Evolutionary conservation across 2,329 filamentous ascomycete species (phyloP), one percentile per base, ranked within the genome.

Genomic region (Madurella fahalii): DNA sequence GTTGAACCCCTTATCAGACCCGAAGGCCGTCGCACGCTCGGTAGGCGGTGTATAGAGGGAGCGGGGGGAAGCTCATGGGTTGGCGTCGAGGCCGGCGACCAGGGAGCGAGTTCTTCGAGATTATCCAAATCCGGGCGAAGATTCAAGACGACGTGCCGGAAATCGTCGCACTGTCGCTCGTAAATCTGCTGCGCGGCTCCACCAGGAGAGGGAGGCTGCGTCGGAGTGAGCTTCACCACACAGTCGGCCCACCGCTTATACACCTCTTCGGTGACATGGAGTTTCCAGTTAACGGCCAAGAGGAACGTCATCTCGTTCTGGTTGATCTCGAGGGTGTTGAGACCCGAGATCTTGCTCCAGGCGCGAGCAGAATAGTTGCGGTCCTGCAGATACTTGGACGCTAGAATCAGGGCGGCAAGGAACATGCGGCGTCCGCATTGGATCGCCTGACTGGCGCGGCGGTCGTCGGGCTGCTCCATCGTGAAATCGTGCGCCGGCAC

Each of bases 281-380:
- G 82, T 66, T 91, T 90, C 92, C 93, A 99, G 70, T 90, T 86
- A 59, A 99, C 90, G 44, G 92, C 89, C 58, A 87, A 76, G 45
- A 99, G 80, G 69, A 97, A 99, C 16, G 89, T 85, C 71, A 95
- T 87, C 74, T 99, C 94, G 70, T 97, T 97, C 67, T 91, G 87
- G 73, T 97, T 97, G 72, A 99, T 97, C 74, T 99, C 94, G 53
- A 83, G 78, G 3, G 91, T 92, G 69, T 89, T 90, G 54, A 99
- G 78, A n/a, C 94, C 94, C 16, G 94, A 97, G 64, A 99, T 99
- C 78, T 96, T 97, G 72, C 93, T 97, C 94, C 94, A 99, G 41
- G 94, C 94, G 53, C 93, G 86, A 47, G 94, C 91, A 13, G 94
- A 97, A 73, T 95, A 99, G 74, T 97, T 99, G 63, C 93, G 87